A percentile compares a stretch with the other conserved stretches of the same genome.
phyloP scores from a whole-genome alignment of 257 asterid genomes.

The Przewalskia tangutica region DNA sequence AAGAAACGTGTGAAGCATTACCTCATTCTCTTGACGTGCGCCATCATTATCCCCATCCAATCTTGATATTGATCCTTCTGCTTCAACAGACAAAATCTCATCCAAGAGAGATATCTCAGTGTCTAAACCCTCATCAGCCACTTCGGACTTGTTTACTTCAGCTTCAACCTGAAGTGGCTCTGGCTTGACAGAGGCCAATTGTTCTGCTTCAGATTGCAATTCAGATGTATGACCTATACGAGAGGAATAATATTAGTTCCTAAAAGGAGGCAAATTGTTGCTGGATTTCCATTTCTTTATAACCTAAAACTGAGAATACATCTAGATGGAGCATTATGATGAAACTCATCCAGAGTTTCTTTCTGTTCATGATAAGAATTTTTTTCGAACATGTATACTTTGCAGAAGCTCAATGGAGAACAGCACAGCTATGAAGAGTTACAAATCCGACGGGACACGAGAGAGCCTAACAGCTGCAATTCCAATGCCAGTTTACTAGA shows the following conservation, averaged over 20 bases:
- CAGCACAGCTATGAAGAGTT: not conserved
- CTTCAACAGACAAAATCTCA: conserved; percentile 60
- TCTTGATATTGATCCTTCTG: conserved; percentile 25
- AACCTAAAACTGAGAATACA: not conserved
- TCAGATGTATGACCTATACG: conserved; percentile 26
- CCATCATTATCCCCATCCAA: conserved; percentile 31
- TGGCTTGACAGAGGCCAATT: conserved; percentile 20
- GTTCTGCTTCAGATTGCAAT: conserved; percentile 26
- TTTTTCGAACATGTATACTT: not conserved
- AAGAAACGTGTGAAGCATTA: conserved; percentile 15
- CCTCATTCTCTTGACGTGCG: conserved; percentile 50
- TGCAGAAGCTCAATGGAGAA: not conserved
- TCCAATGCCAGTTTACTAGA: not conserved
- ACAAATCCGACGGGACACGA: not conserved
- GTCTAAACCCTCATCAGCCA: conserved; percentile 21
- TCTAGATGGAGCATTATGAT: not conserved
- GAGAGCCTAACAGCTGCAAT: not conserved
- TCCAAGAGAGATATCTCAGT: conserved; percentile 54
- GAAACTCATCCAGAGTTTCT: not conserved
- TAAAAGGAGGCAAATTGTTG: not conserved
- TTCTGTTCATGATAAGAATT: not conserved
- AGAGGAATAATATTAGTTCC: conserved; percentile 18
- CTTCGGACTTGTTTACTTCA: conserved; percentile 28
- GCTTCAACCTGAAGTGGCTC: conserved; percentile 35
- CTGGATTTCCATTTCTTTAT: not conserved